These are phyloP conservation scores for Chaetomium sp. DNA, from an alignment of 2,329 filamentous ascomycete species.

Conservation along the genomic window DNA sequence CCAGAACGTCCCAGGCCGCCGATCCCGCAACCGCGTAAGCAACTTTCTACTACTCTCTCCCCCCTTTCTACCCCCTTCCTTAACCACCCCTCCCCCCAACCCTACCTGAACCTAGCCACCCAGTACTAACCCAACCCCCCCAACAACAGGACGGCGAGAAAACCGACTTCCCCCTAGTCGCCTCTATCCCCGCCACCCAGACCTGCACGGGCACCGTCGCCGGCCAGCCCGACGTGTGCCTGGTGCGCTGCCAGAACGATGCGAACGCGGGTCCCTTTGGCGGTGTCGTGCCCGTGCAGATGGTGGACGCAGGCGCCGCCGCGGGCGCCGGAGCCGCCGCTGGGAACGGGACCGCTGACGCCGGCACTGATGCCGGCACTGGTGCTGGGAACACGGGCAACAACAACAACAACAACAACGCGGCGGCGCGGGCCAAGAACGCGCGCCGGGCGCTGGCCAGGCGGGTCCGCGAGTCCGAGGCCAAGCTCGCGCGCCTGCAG, in stretches of 20 bases:
- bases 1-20: constrained; percentile 54
- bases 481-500: constrained; percentile 9
- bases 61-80: not conserved
- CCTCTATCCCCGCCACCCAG: constrained; percentile 56
- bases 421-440: not conserved
- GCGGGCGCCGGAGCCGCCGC: not conserved
- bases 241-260: constrained; percentile 64
- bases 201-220: constrained; percentile 62
- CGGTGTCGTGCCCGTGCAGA: constrained; percentile 44
- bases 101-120: not conserved
- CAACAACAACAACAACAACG: not conserved
- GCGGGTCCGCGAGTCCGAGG: constrained; percentile 6
- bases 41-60: constrained; percentile 18
- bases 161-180: constrained; percentile 56
- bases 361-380: not conserved
- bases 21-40: constrained; percentile 49
- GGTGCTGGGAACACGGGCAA: not conserved
- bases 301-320: constrained; percentile 24
- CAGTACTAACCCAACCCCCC: not conserved
- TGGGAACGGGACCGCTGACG: constrained; percentile 8
- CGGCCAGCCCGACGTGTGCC: constrained; percentile 61
- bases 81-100: not conserved
- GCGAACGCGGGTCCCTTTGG: constrained; percentile 65
- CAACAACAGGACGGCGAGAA: constrained; percentile 41
- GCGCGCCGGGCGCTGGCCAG: constrained; percentile 16